Percentiles rank a stretch among this genome's conserved stretches.
Conservation (phyloP, 2,329 filamentous ascomycete genomes). For the Colletotrichum horii region DNA sequence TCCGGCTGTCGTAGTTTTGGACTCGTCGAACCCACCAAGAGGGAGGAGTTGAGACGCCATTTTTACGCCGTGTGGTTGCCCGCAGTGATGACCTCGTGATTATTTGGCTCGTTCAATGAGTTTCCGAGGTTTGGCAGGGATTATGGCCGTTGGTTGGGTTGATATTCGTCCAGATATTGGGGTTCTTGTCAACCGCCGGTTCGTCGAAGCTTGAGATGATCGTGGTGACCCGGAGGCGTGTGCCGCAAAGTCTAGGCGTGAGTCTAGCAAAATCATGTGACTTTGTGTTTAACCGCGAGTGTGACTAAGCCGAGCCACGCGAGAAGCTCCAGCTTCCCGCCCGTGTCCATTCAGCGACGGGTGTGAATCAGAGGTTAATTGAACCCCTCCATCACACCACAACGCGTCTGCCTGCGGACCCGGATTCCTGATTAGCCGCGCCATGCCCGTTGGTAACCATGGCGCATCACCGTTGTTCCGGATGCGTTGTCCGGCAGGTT, state of each 20-base stretch:
- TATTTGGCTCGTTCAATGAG: neutral
- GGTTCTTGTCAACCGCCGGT: neutral
- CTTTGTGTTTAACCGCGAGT: constrained; percentile 36
- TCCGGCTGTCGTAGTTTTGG: neutral
- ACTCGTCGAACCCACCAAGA: constrained; percentile 48
- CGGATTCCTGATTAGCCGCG: constrained; percentile 20
- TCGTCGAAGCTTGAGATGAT: constrained; percentile 8
- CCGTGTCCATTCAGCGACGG: neutral
- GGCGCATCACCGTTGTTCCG: constrained; percentile 34
- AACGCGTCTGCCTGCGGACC: constrained; percentile 35
- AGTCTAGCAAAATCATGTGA: neutral
- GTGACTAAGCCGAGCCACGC: constrained; percentile 37
- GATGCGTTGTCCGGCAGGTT: constrained; percentile 23
- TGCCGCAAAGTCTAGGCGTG: neutral
- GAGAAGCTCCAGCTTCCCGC: constrained; percentile 2
- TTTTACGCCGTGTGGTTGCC: neutral
- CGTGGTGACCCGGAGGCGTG: neutral
- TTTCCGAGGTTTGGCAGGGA: neutral
- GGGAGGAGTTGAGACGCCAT: constrained; percentile 80
- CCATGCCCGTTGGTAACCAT: constrained; percentile 37
- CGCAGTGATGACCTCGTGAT: neutral
- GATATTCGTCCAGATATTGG: neutral
- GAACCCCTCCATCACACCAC: constrained; percentile 5
- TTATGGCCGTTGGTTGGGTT: neutral
- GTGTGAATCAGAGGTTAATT: neutral